These are phyloP conservation scores for Thinopyrum obtusiflorum DNA, from an alignment of 202 grass and related monocot species.

Conservation along the genomic window DNA sequence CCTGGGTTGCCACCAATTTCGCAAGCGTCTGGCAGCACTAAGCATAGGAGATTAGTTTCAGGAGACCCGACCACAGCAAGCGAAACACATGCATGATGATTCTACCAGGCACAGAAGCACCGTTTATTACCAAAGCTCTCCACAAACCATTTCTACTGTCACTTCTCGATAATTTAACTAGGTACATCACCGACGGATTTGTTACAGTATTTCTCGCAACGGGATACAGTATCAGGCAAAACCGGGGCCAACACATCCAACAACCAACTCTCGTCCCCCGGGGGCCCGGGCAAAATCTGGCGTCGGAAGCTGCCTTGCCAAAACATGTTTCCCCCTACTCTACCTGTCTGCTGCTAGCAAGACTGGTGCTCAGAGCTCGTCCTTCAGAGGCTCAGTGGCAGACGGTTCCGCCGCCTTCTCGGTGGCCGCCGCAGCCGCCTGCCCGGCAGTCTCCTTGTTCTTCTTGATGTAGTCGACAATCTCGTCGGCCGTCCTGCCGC, in stretches of 20 bases:
- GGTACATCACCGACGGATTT: constrained; percentile 16
- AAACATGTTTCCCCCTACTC: constrained; percentile 34
- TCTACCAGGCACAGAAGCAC: background rate
- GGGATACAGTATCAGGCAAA: constrained; percentile 18
- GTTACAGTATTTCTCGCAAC: constrained; percentile 39
- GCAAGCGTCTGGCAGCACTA: too few species aligned
- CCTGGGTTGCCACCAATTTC: too few species aligned
- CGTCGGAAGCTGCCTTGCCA: constrained; percentile 31
- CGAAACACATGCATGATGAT: background rate
- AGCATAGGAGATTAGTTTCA: too few species aligned
- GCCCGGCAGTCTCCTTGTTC: constrained; percentile 51
- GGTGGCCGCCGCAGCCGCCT: background rate
- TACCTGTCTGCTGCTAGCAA: constrained; percentile 7
- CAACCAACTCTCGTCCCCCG: background rate
- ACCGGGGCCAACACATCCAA: constrained; percentile 11
- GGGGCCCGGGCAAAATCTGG: constrained; percentile 40
- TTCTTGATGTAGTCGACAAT: constrained; percentile 67
- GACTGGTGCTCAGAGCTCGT: constrained; percentile 71
- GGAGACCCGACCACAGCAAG: background rate
- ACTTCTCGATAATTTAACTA: constrained; percentile 13
- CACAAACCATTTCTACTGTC: background rate
- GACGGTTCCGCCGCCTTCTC: constrained; percentile 17
- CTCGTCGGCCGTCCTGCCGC: constrained; percentile 55
- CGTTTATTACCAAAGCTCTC: constrained; percentile 6
- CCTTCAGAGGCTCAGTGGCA: constrained; percentile 37